Base-by-base conservation (phyloP, 495 filamentous ascomycete genomes). In the Annulohypoxylon moriforme region DNA sequence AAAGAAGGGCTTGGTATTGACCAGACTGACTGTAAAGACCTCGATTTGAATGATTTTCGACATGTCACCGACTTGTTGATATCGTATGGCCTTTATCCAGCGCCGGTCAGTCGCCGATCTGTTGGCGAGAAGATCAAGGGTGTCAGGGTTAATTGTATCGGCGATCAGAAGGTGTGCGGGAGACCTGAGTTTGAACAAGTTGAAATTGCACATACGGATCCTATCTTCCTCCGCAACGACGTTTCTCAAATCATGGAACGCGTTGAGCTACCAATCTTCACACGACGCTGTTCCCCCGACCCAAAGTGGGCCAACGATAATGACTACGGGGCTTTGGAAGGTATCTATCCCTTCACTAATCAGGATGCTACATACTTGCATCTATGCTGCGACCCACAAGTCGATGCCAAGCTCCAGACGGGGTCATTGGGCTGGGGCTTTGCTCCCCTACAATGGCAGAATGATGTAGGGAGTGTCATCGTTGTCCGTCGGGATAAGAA, bases 71-170 rank as follows among this genome's bases (percentile, higher is more conserved):
- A 82, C 46, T 72, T 64, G 25, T 71, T 82, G 20, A 38, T 75
- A 9, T 62, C 75, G 10, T 74, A 72, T 40, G 47, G 49, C 40
- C n/a, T 24, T 11, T 18, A 56, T 33, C 22, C 42, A 27, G 13
- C 0, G 20, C 42, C 64, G 1, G 5, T 16, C 13, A 31, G 8
- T 31, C 49, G 24, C 14, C 25, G 57, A 52, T 11, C 31, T 13
- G 20, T 38, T 9, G 44, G 14, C 5, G 52, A 55, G 27, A 63
- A 55, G 24, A 38, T 75, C 14, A 70, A 64, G 38, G 79, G 74
- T 27, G 76, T 81, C 4, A 75, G 67, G 50, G 78, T 80, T 66
- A 80, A 77, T 40, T 82, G 79, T 53, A 4, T 67, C 16, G 75
- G 79, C 25, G 79, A 81, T 57, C 61, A 68, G 46, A 67, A 64